phyloP scores from a whole-genome alignment of 2,329 filamentous ascomycete species.

The Zelopaecilomyces penicillatus region DNA sequence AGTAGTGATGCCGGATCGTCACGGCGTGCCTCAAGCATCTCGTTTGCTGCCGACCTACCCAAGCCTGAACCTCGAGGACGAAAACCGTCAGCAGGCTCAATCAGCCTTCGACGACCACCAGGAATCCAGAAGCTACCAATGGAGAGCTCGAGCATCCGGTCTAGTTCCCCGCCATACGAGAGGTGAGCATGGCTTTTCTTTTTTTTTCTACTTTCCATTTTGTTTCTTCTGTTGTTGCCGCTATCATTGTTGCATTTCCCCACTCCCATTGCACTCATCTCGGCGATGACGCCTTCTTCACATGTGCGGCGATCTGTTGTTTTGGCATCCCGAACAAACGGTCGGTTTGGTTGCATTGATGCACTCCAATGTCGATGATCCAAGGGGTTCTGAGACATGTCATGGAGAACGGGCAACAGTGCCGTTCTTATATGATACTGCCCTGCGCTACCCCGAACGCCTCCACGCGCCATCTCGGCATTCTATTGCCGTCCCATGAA shows the following conservation, averaged over 20 bases:
- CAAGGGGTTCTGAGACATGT: conserved; percentile 6
- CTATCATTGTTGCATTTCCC: conserved; percentile 2
- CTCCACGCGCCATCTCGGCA: conserved; percentile 7
- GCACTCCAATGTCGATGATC: background rate
- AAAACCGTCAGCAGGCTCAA: background rate
- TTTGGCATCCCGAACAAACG: background rate
- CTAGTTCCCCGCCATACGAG: conserved; percentile 39
- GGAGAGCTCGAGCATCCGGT: conserved; percentile 32
- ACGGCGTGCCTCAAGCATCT: conserved; percentile 26
- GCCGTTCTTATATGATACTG: background rate
- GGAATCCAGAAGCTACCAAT: conserved; percentile 21
- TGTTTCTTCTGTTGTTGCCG: conserved; percentile 2
- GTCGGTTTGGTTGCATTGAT: background rate
- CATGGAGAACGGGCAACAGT: conserved; percentile 1
- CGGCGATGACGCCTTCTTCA: background rate
- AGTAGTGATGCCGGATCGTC: conserved; percentile 12
- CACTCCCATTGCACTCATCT: background rate
- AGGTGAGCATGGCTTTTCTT: conserved; percentile 29
- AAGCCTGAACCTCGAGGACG: conserved; percentile 11
- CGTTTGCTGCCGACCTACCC: conserved; percentile 26
- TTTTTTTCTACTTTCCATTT: conserved; percentile 2
- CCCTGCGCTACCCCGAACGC: conserved; percentile 1
- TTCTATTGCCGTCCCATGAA: conserved; percentile 5
- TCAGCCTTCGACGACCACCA: conserved; percentile 4
- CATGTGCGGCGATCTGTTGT: background rate